Percentiles rank a stretch among this genome's conserved stretches.
phyloP scores from a whole-genome alignment of 2,329 filamentous ascomycete genomes.

The Aspergillus chevalieri region DNA sequence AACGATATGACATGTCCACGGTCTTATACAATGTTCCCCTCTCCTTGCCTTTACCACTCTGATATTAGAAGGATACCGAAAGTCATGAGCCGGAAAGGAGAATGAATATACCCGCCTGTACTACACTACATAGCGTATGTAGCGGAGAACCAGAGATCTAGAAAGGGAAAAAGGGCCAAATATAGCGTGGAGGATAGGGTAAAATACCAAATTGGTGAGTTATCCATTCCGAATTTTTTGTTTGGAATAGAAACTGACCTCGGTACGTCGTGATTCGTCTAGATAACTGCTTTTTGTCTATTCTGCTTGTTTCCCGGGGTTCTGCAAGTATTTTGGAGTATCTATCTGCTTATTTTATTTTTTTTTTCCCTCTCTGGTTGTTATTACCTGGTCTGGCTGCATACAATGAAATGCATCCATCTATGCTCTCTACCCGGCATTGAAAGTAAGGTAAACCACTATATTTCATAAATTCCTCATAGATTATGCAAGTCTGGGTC shows the following conservation, averaged over 20 bases:
- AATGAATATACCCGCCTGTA: constrained; percentile 5
- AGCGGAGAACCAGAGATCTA: neutral
- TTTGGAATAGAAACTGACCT: neutral
- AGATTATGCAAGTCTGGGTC: too few species aligned
- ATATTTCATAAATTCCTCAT: too few species aligned
- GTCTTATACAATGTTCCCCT: neutral
- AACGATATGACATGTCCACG: neutral
- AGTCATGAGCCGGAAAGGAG: neutral
- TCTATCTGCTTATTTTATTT: neutral
- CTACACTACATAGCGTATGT: neutral
- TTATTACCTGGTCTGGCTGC: constrained; percentile 1
- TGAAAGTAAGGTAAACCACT: too few species aligned
- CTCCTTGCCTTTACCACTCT: neutral
- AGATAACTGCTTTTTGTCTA: neutral
- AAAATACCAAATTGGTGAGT: constrained; percentile 15
- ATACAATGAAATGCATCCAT: constrained; percentile 2
- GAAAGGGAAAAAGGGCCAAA: constrained; percentile 10
- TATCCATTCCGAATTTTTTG: too few species aligned
- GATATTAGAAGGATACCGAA: too few species aligned
- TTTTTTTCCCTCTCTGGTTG: neutral
- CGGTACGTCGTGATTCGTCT: neutral
- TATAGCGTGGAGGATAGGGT: constrained; percentile 34
- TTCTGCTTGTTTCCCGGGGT: constrained; percentile 1
- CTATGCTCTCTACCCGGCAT: too few species aligned
- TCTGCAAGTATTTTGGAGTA: constrained; percentile 1